A percentile compares a stretch with the other conserved stretches of the same genome.
phyloP scores from a whole-genome alignment of 2,329 filamentous ascomycete species.

The Rutstroemia sp. region DNA sequence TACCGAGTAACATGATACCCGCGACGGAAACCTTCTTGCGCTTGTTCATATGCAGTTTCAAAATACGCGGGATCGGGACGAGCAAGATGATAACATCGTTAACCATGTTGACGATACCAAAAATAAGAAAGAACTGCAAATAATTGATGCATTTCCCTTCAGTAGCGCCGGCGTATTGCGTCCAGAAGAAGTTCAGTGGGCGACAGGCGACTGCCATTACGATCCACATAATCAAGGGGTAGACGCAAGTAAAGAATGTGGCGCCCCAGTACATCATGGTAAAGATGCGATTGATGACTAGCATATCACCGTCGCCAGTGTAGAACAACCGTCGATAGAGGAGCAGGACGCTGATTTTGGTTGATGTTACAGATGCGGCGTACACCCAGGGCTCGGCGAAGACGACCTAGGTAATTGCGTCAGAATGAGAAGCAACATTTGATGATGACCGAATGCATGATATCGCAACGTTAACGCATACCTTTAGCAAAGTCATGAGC shows the following conservation, averaged over 20 bases:
- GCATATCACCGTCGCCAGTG: background rate
- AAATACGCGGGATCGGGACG: slow-evolving; percentile 1
- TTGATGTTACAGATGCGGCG: slow-evolving; percentile 4
- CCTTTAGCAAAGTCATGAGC: background rate
- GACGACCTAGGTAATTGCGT: background rate
- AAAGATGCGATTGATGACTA: background rate
- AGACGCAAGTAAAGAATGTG: background rate
- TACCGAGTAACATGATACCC: slow-evolving; percentile 1
- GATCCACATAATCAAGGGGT: slow-evolving; percentile 1
- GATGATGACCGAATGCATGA: background rate
- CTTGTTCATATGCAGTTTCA: slow-evolving; percentile 1
- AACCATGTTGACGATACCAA: slow-evolving; percentile 1
- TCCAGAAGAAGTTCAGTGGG: background rate
- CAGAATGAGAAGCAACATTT: background rate
- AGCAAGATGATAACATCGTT: slow-evolving; percentile 4
- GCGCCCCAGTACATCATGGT: background rate
- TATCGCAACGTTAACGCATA: background rate
- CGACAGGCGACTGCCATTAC: slow-evolving; percentile 1
- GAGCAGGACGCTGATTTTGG: background rate
- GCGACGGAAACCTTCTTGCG: slow-evolving; percentile 1
- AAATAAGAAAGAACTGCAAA: background rate
- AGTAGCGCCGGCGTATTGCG: background rate
- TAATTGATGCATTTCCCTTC: background rate
- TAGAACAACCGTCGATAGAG: slow-evolving; percentile 3
- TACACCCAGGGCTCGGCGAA: slow-evolving; percentile 3